A percentile compares a stretch with the other conserved stretches of the same genome.
Evolutionary conservation across 2,329 filamentous ascomycete species (phyloP).

Genomic region (Corinectria fuckeliana): DNA sequence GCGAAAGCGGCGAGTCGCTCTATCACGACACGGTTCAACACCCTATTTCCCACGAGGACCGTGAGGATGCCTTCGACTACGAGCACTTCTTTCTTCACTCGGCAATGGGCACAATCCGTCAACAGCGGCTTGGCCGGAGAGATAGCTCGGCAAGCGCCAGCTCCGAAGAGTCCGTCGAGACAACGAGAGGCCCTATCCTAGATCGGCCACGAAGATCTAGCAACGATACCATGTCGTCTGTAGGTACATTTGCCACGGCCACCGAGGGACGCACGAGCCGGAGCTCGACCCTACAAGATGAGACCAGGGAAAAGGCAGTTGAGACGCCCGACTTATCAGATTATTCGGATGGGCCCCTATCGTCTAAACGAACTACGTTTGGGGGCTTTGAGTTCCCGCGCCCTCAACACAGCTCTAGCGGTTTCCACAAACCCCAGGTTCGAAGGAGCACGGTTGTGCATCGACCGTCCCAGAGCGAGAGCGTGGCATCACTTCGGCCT

Average conservation of each 20-base stretch:
- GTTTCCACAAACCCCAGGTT: constrained; percentile 25
- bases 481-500: constrained; percentile 45
- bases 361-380: constrained; percentile 35
- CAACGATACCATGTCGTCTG: constrained; percentile 56
- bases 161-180: constrained; percentile 68
- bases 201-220: constrained; percentile 51
- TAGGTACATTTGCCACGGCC: constrained; percentile 64
- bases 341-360: constrained; percentile 28
- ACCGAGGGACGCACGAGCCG: constrained; percentile 56
- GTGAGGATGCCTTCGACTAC: constrained; percentile 95
- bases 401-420: constrained; percentile 36
- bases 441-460: constrained; percentile 51
- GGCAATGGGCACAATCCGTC: constrained; percentile 79
- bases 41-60: constrained; percentile 83
- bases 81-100: constrained; percentile 95
- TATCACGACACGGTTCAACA: constrained; percentile 68
- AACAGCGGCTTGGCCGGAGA: constrained; percentile 37
- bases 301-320: constrained; percentile 27
- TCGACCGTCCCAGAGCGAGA: constrained; percentile 38
- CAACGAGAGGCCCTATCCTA: constrained; percentile 56
- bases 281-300: constrained; percentile 34
- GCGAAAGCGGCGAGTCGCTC: constrained; percentile 69
- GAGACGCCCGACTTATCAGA: constrained; percentile 29
- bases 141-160: constrained; percentile 60
- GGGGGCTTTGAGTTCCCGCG: constrained; percentile 36